These are phyloP conservation scores for Hymenotorrendiella dingleyae DNA, from an alignment of 2,329 filamentous ascomycete genomes.

Conservation along the genomic window DNA sequence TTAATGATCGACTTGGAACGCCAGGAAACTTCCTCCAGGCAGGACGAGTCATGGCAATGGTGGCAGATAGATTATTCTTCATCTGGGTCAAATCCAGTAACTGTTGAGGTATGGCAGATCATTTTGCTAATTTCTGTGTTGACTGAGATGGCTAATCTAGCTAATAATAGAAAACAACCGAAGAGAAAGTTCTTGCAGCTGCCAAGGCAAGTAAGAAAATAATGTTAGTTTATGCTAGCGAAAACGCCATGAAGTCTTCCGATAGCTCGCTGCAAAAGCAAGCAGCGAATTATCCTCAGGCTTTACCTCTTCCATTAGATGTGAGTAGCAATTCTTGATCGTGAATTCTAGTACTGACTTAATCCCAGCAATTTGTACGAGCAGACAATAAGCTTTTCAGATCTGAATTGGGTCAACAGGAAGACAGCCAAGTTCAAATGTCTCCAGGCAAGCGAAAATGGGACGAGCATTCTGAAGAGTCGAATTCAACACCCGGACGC, in stretches of 20 bases:
- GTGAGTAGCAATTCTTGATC: conserved; percentile 24
- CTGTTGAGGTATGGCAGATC: conserved; percentile 39
- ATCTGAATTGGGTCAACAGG: conserved; percentile 36
- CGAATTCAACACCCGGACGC: conserved; percentile 2
- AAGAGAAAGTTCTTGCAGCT: conserved; percentile 40
- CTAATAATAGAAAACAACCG: conserved; percentile 40
- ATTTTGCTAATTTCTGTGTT: not conserved
- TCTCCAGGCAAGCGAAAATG: conserved; percentile 26
- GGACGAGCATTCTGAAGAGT: conserved; percentile 15
- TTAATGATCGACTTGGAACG: conserved; percentile 35
- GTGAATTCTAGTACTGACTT: conserved; percentile 11
- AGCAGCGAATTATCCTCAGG: too few species aligned
- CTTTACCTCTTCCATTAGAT: conserved; percentile 34
- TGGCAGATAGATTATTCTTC: conserved; percentile 45
- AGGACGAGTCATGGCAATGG: conserved; percentile 53
- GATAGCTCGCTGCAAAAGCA: conserved; percentile 35
- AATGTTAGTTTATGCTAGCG: conserved; percentile 48
- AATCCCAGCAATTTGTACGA: conserved; percentile 40
- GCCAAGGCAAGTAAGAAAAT: conserved; percentile 43
- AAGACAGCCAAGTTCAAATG: conserved; percentile 8
- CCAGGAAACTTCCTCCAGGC: conserved; percentile 15
- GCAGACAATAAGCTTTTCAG: conserved; percentile 48
- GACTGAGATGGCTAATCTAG: conserved; percentile 1
- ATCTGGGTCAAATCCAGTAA: conserved; percentile 37
- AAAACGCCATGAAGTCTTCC: conserved; percentile 37